A percentile compares a stretch with the other conserved stretches of the same genome.
Conservation (phyloP, 2,329 filamentous ascomycete genomes). For the Cladobotryum mycophilum region DNA sequence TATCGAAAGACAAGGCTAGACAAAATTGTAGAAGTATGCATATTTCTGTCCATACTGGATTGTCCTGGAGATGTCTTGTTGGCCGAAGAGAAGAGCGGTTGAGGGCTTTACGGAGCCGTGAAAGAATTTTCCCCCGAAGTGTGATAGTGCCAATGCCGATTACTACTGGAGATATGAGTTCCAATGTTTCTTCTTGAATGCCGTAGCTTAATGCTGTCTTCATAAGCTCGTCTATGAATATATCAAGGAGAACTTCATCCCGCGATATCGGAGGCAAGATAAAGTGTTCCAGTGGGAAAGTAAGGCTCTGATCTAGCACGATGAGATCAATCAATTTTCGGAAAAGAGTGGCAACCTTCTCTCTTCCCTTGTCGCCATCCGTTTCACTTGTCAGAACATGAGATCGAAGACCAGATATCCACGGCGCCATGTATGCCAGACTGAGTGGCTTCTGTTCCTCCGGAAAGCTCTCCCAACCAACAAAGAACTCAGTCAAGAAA, state of each 20-base stretch:
- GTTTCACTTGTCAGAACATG: conserved; percentile 51
- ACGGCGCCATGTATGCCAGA: conserved; percentile 64
- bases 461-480: conserved; percentile 64
- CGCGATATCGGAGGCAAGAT: conserved; percentile 60
- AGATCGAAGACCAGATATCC: conserved; percentile 56
- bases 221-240: conserved; percentile 61
- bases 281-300: conserved; percentile 56
- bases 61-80: conserved; percentile 60
- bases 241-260: conserved; percentile 59
- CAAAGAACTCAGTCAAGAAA: conserved; percentile 67
- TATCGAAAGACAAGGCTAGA: conserved; percentile 61
- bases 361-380: conserved; percentile 60
- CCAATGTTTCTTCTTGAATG: conserved; percentile 51
- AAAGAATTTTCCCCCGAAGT: conserved; percentile 58
- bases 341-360: conserved; percentile 58
- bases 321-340: conserved; percentile 62
- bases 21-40: conserved; percentile 62
- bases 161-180: conserved; percentile 56
- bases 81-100: conserved; percentile 61
- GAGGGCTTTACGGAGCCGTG: conserved; percentile 58
- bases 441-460: conserved; percentile 61
- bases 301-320: conserved; percentile 53
- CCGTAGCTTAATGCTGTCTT: conserved; percentile 55
- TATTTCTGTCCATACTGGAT: conserved; percentile 63
- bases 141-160: conserved; percentile 59